A percentile compares a stretch with the other conserved stretches of the same genome.
phyloP scores from a whole-genome alignment of 169 alveolate genomes.

The Eimeria maxima region DNA sequence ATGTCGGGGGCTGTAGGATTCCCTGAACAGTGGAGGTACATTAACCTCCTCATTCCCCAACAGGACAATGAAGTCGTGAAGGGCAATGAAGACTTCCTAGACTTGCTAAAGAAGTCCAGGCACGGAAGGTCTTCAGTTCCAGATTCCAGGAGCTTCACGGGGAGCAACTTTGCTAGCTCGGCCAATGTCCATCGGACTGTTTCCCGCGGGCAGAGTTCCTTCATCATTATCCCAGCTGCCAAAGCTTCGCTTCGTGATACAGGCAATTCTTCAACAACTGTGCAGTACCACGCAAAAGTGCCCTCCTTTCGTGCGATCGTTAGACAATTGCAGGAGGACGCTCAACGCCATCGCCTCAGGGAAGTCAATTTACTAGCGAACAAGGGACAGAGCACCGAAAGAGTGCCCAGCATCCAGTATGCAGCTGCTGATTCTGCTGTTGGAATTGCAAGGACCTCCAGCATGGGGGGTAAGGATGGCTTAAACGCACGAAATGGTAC shows the following conservation, averaged over 20 bases:
- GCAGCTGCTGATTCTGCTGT: not conserved
- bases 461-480: not conserved
- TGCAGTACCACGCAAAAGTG: not conserved
- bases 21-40: not conserved
- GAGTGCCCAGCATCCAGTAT: not conserved
- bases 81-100: not conserved
- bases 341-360: slow-evolving; percentile 1
- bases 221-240: not conserved
- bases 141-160: not conserved
- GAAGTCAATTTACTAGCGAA: not conserved
- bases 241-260: not conserved
- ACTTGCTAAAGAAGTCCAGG: not conserved
- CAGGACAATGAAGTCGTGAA: not conserved
- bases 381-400: not conserved
- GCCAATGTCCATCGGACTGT: not conserved
- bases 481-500: not conserved
- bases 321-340: not conserved
- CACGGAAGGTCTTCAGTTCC: not conserved
- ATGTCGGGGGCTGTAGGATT: not conserved
- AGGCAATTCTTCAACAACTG: not conserved
- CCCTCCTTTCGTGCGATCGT: slow-evolving; percentile 15
- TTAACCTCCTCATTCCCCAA: not conserved
- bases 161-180: not conserved
- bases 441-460: not conserved
- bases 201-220: not conserved